phyloP scores from a whole-genome alignment of 2,329 filamentous ascomycete genomes.

The Ophiosphaerella korrae region DNA sequence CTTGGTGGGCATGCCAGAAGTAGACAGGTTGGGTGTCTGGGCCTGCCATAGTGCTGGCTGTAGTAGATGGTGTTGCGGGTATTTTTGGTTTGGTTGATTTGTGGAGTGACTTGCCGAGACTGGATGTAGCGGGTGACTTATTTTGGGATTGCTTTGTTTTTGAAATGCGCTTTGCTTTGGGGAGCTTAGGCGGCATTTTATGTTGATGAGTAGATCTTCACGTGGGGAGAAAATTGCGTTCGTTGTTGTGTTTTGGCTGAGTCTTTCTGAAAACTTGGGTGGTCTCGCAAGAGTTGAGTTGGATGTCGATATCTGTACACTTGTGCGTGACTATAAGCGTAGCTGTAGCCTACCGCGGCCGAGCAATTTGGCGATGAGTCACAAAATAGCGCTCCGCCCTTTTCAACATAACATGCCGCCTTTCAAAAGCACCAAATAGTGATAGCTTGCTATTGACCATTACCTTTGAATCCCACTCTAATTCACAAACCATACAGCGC shows the following conservation, averaged over 20 bases:
- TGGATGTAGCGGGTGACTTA: neutral
- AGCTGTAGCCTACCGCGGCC: neutral
- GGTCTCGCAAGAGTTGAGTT: neutral
- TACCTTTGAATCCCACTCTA: too few relatives aligned
- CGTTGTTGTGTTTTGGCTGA: too few relatives aligned
- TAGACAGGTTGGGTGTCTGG: constrained; percentile 22
- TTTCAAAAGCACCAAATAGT: too few relatives aligned
- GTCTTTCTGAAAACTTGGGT: neutral
- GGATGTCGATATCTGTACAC: neutral
- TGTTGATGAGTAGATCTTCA: neutral
- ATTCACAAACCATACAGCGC: too few relatives aligned
- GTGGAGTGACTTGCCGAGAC: neutral
- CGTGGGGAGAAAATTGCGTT: neutral
- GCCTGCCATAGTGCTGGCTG: neutral
- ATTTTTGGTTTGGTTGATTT: neutral
- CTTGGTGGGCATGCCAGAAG: constrained; percentile 34
- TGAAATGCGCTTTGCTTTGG: neutral
- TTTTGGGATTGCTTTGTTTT: neutral
- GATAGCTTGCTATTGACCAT: neutral
- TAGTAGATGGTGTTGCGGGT: neutral
- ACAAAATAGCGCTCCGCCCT: neutral
- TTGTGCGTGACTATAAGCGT: neutral
- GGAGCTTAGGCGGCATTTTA: constrained; percentile 2
- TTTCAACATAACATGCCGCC: neutral
- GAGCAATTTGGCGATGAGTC: neutral